phyloP scores from a whole-genome alignment of 108 stramenopile genomes.

The Cyclotella distinguenda region DNA sequence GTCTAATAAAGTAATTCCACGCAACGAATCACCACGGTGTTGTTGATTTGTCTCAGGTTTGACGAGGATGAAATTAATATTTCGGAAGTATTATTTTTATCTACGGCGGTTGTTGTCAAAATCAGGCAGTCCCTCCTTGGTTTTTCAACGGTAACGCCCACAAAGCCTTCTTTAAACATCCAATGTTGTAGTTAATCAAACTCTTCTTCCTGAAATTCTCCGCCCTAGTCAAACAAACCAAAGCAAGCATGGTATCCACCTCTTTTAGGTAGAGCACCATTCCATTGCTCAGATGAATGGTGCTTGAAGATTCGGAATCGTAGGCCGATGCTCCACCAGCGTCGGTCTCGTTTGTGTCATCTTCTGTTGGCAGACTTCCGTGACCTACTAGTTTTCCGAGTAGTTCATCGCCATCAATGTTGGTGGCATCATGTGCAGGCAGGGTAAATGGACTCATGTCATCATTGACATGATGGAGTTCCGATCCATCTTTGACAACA shows the following conservation, averaged over 20 bases:
- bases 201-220: constrained; percentile 94
- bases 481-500: constrained; percentile 15
- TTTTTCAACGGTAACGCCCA: constrained; percentile 45
- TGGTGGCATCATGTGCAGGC: constrained; percentile 2
- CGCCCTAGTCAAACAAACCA: constrained; percentile 94
- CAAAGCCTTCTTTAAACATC: constrained; percentile 88
- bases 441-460: constrained; percentile 10
- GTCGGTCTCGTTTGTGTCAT: constrained; percentile 40
- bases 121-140: constrained; percentile 16
- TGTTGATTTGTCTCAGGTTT: too few relatives aligned
- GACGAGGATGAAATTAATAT: too few relatives aligned
- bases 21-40: too few relatives aligned
- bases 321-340: constrained; percentile 85
- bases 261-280: constrained; percentile 95
- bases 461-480: constrained; percentile 13
- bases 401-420: constrained; percentile 58
- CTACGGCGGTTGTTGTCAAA: too few relatives aligned
- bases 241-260: constrained; percentile 93
- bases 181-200: constrained; percentile 97
- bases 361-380: constrained; percentile 42
- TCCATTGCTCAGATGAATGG: constrained; percentile 94
- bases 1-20: too few relatives aligned
- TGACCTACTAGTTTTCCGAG: constrained; percentile 75
- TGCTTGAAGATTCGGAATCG: constrained; percentile 89
- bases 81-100: too few relatives aligned